Base-by-base conservation (phyloP, 768 basidiomycete genomes). In the Boletus eberwhitei region DNA sequence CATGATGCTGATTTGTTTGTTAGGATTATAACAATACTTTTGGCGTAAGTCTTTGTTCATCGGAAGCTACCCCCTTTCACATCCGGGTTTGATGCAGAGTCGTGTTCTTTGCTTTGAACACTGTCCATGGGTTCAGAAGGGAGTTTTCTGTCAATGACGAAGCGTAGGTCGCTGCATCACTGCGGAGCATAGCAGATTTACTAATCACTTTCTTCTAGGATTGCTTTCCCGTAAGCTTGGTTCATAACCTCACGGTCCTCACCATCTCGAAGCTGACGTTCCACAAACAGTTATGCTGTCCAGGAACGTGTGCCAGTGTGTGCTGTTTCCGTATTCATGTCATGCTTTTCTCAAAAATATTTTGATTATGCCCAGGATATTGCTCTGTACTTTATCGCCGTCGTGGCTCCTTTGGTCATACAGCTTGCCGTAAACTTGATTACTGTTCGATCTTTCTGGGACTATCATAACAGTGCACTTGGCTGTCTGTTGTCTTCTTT, bases 401-500 rank as follows among this genome's bases (percentile, higher is more conserved):
- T 80, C 26, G 81, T 86, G 3, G 77, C 89, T 3, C 95, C 95
- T 0, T 67, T 91, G 21, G 63, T 84, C 42, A 72, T 93, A 40
- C 84, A 91, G 64, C 77, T 86, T 19, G 59, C 84, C 19, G 78
- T 95, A 60, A 90, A 90, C 61, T 54, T 84, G 21, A 46, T 89
- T 14, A 87, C 91, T 21, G 75, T 92, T 29, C 81, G 87, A n/a
- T 87, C 85, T 3, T 85, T 84, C 76, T 98, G 94, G 93, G 95
- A 97, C 64, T 74, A 88, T 31, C 95, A 97, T 65, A 86, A 83
- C 63, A 77, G 87, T 45, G 64, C 59, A 8, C 73, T 81, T 4
- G 79, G 79, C 16, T 55, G 80, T 79, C 54, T 34, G 77, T 67
- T 5, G 2, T 41, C 39, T 37, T 29, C 19, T 52, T 42, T 75